These are phyloP conservation scores for Magnusiomyces tetraspermus DNA, from an alignment of 1,139 yeast species.

Conservation along the genomic window DNA sequence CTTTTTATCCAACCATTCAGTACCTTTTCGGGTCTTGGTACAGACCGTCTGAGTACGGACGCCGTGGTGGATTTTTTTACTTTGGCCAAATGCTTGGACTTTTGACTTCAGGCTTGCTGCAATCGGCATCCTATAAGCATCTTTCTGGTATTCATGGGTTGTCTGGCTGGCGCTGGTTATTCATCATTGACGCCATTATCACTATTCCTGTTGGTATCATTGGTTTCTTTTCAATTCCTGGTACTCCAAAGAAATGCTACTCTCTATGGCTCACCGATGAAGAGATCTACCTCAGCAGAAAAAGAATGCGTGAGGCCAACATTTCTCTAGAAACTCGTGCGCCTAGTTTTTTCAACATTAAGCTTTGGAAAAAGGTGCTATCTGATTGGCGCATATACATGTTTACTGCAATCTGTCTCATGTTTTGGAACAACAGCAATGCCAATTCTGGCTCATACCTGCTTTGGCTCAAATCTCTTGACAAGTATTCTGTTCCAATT, in stretches of 20 bases:
- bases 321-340: conserved; percentile 7
- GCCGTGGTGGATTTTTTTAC: conserved; percentile 54
- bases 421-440: conserved; percentile 55
- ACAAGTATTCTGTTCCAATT: conserved; percentile 36
- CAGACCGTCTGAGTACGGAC: conserved; percentile 47
- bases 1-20: conserved; percentile 51
- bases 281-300: conserved; percentile 53
- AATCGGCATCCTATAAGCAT: conserved; percentile 46
- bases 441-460: conserved; percentile 45
- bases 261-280: conserved; percentile 50
- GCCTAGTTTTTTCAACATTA: conserved; percentile 18
- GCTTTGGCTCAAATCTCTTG: conserved; percentile 43
- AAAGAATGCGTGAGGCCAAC: conserved; percentile 28
- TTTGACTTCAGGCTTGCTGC: conserved; percentile 54
- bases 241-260: conserved; percentile 48
- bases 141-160: conserved; percentile 43
- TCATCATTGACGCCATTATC: conserved; percentile 54
- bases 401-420: conserved; percentile 38
- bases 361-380: conserved; percentile 40
- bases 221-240: conserved; percentile 58
- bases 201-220: conserved; percentile 52
- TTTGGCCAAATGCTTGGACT: conserved; percentile 53
- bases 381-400: conserved; percentile 45
- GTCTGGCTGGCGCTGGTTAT: conserved; percentile 67
- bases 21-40: conserved; percentile 57